These are phyloP conservation scores for Rubia balearica DNA, from an alignment of 305 asterid genomes.

Conservation along the genomic window DNA sequence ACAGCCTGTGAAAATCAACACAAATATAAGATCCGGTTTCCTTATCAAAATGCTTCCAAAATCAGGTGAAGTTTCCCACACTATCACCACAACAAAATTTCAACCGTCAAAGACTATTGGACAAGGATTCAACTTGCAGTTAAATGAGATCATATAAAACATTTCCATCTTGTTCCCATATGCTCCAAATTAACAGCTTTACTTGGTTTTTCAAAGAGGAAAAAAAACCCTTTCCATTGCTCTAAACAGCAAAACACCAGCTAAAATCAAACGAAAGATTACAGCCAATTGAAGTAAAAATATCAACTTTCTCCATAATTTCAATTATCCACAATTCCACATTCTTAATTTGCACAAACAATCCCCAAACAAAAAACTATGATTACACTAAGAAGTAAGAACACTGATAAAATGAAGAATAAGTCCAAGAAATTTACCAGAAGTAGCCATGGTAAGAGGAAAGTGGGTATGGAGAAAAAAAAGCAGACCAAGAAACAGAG, in stretches of 20 bases:
- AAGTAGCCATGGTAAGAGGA: slow-evolving; percentile 25
- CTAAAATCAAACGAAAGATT: neutral
- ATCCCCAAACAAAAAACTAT: neutral
- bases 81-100: neutral
- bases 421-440: slow-evolving; percentile 17
- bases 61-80: neutral
- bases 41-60: neutral
- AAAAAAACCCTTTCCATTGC: neutral
- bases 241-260: neutral
- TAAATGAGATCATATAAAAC: neutral
- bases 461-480: slow-evolving; percentile 32
- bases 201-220: neutral
- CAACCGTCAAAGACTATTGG: neutral
- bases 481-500: slow-evolving; percentile 32
- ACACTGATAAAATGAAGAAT: neutral
- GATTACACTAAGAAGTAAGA: neutral
- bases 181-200: neutral
- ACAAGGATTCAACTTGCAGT: neutral
- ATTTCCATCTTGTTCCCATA: neutral
- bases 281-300: neutral
- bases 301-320: slow-evolving; percentile 1
- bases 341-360: neutral
- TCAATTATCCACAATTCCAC: neutral
- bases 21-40: neutral
- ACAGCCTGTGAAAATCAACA: slow-evolving; percentile 53